Percentiles rank a stretch among this genome's conserved stretches.
phyloP scores from a whole-genome alignment of 257 asterid species.

The Avicennia marina region DNA sequence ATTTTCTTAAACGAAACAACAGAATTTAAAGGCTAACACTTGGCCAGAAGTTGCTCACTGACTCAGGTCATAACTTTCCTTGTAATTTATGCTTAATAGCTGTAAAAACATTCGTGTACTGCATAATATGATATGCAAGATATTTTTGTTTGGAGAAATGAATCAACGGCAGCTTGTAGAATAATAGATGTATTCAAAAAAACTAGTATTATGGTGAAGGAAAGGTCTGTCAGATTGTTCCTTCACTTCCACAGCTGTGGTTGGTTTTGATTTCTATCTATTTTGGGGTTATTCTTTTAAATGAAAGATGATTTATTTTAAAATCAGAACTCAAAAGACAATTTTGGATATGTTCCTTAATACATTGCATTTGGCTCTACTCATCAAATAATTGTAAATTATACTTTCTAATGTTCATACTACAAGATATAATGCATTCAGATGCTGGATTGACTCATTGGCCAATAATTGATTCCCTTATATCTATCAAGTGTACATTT shows the following conservation, averaged over 20 bases:
- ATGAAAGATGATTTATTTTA: no score
- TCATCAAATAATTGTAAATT: no score
- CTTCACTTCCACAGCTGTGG: background rate
- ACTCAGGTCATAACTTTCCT: no score
- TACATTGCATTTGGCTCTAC: no score
- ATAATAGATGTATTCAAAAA: conserved; percentile 11
- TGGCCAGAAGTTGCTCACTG: background rate
- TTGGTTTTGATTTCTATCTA: no score
- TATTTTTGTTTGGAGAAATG: conserved; percentile 12
- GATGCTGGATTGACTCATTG: conserved; percentile 15
- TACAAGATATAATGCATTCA: background rate
- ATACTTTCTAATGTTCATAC: no score
- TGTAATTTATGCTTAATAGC: background rate
- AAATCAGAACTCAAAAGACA: no score
- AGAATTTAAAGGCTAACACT: background rate
- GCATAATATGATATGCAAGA: no score
- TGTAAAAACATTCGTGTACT: conserved; percentile 1
- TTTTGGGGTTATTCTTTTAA: no score
- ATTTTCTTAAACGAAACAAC: background rate
- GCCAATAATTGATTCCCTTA: conserved; percentile 4
- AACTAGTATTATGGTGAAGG: background rate
- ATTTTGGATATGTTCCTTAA: no score
- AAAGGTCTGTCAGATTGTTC: background rate
- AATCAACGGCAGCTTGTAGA: conserved; percentile 13
- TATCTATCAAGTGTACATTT: background rate